Base-by-base conservation (phyloP, 2,329 filamentous ascomycete genomes). In the Didymella keratinophila region DNA sequence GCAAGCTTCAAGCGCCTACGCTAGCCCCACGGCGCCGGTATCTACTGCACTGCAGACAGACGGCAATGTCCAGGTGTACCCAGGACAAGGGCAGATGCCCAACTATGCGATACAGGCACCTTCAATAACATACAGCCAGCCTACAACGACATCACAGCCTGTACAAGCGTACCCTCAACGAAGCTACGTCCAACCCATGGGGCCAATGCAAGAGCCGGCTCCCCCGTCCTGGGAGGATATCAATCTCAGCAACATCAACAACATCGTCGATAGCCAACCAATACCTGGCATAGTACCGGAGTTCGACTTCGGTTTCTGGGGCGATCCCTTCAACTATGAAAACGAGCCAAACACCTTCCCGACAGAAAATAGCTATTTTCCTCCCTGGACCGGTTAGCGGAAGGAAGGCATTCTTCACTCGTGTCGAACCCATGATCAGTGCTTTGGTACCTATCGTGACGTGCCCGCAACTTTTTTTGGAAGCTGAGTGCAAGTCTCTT, bases 221-320 rank as follows among this genome's bases (percentile, higher is more conserved):
- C 50, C 60, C 14, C 67, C 68, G 5, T 66, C 68, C 37, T 75
- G 71, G 69, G 71, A 75, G 21, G 73, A 76, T 25, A 63, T 76
- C 25, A 75, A 76, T 39, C 63, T 76, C 8, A 72, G 66, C 51
- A 72, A 71, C 39, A 70, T 75, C 21, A 72, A 72, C 52, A 73
- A 71, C 44, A 73, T 75, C 18, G 66, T 73, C 4, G 69, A 72
- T 46, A 57, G 68, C 10, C 61, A 67, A 23, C 58, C 63, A 10
- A 63, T 62, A 9, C 65, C 65, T n/a, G 69, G 69, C 3, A 57
- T 74, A 16, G 54, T 75, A 30, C 71, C 72, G 6, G 74, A 76
- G 27, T 75, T 77, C 43, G 74, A 78, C 46, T 78, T 75, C 56
- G 76, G 74, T 4, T 77, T 76, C 49, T 77, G 74, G 74, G 74